Percentiles rank a stretch among this genome's conserved stretches.
Evolutionary conservation across 306 rosid species (phyloP).

Genomic region (Cucurbita argyrosperma): DNA sequence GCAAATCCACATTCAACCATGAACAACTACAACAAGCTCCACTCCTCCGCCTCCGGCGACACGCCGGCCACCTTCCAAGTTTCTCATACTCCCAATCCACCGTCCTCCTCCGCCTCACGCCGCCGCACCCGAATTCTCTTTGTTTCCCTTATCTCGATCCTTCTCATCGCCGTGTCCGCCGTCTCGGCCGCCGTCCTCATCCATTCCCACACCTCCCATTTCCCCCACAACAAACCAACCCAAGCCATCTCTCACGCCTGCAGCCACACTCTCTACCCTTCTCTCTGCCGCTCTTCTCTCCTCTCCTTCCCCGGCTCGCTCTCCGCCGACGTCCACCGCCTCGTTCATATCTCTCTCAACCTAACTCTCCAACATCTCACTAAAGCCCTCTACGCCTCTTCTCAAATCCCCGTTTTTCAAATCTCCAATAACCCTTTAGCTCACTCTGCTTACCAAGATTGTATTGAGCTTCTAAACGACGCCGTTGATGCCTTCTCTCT

Average conservation of each 20-base stretch:
- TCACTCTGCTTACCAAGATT: slow-evolving; percentile 56
- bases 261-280: neutral
- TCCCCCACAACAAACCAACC: neutral
- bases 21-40: slow-evolving; percentile 1
- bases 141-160: neutral
- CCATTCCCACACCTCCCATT: neutral
- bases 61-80: neutral
- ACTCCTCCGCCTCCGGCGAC: neutral
- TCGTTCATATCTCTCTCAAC: slow-evolving; percentile 80
- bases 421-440: slow-evolving; percentile 27
- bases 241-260: slow-evolving; percentile 8
- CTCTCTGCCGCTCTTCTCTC: neutral
- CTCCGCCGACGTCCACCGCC: slow-evolving; percentile 51
- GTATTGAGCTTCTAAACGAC: slow-evolving; percentile 77
- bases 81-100: neutral
- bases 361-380: slow-evolving; percentile 53
- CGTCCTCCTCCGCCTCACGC: neutral
- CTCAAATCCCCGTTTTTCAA: slow-evolving; percentile 22
- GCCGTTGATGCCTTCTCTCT: slow-evolving; percentile 50
- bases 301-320: slow-evolving; percentile 18
- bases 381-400: slow-evolving; percentile 44
- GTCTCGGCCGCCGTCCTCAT: neutral
- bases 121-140: neutral
- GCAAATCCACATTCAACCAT: neutral
- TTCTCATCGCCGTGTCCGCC: neutral